phyloP scores from a whole-genome alignment of 2,329 filamentous ascomycete genomes.

The Thielaviopsis populi region DNA sequence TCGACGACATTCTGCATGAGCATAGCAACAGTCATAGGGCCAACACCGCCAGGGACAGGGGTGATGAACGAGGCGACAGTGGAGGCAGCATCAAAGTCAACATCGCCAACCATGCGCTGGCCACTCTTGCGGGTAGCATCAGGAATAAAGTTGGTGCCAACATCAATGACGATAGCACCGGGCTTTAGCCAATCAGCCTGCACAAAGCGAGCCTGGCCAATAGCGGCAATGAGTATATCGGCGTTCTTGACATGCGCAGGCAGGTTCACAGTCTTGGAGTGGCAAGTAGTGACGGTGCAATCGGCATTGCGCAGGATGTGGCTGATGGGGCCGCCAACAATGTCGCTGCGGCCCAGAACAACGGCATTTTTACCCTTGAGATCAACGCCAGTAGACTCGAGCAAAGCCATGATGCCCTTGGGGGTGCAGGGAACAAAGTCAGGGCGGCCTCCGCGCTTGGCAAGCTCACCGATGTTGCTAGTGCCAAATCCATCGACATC shows the following conservation, averaged over 20 bases:
- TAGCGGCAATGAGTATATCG: constrained; percentile 82
- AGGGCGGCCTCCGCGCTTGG: constrained; percentile 82
- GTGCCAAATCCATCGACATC: constrained; percentile 96
- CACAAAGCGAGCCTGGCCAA: constrained; percentile 74
- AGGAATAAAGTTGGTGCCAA: constrained; percentile 90
- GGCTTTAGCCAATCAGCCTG: constrained; percentile 93
- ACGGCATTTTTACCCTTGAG: constrained; percentile 84
- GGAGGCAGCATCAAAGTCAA: constrained; percentile 73
- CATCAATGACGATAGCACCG: constrained; percentile 90
- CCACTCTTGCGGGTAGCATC: constrained; percentile 86
- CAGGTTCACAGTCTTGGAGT: constrained; percentile 69
- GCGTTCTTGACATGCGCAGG: constrained; percentile 63
- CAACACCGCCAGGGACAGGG: constrained; percentile 89
- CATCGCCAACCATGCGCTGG: constrained; percentile 82
- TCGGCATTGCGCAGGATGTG: constrained; percentile 90
- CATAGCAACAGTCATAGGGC: constrained; percentile 99
- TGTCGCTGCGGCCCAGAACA: constrained; percentile 87
- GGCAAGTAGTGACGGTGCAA: constrained; percentile 91
- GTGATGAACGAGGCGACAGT: constrained; percentile 88
- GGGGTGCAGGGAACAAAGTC: constrained; percentile 91
- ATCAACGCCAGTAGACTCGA: constrained; percentile 70
- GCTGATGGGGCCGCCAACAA: constrained; percentile 93
- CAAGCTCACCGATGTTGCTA: constrained; percentile 87
- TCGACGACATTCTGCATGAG: constrained; percentile 89
- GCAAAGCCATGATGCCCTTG: constrained; percentile 88